Conservation (phyloP, 768 basidiomycete species). For the Lenzites betulinus region DNA sequence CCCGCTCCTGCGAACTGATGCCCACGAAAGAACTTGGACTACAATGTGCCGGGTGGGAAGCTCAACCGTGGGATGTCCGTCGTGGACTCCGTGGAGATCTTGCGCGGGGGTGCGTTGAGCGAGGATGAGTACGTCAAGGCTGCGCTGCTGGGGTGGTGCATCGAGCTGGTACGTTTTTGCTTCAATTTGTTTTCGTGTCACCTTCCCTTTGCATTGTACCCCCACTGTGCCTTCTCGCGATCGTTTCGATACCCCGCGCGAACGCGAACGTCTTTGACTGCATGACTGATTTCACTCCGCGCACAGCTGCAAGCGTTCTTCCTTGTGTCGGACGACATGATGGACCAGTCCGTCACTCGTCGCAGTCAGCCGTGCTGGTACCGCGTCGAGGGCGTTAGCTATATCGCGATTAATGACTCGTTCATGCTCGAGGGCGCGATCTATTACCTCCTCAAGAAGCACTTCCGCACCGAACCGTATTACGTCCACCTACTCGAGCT, state of each 20-base stretch:
- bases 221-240: neutral
- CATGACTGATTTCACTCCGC: neutral
- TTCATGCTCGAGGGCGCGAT: slow-evolving; percentile 97
- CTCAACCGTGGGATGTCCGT: slow-evolving; percentile 97
- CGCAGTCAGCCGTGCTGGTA: slow-evolving; percentile 98
- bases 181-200: slow-evolving; percentile 36
- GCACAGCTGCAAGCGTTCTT: slow-evolving; percentile 95
- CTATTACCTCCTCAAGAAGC: slow-evolving; percentile 83
- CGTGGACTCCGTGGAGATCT: slow-evolving; percentile 88
- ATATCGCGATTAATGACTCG: slow-evolving; percentile 93
- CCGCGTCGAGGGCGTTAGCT: slow-evolving; percentile 63
- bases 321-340: slow-evolving; percentile 96
- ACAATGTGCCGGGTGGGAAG: slow-evolving; percentile 96
- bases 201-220: neutral
- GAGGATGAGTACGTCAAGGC: slow-evolving; percentile 90
- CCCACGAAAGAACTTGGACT: slow-evolving; percentile 68
- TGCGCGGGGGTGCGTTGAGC: slow-evolving; percentile 66
- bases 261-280: neutral
- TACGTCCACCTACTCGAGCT: slow-evolving; percentile 91
- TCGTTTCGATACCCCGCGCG: neutral
- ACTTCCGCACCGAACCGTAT: slow-evolving; percentile 79
- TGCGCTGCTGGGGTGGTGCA: slow-evolving; percentile 91
- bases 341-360: slow-evolving; percentile 93
- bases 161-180: slow-evolving; percentile 69
- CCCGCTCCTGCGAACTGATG: neutral